These are phyloP conservation scores for Sporothrix brasiliensis DNA, from an alignment of 2,329 filamentous ascomycete genomes.

Conservation along the genomic window DNA sequence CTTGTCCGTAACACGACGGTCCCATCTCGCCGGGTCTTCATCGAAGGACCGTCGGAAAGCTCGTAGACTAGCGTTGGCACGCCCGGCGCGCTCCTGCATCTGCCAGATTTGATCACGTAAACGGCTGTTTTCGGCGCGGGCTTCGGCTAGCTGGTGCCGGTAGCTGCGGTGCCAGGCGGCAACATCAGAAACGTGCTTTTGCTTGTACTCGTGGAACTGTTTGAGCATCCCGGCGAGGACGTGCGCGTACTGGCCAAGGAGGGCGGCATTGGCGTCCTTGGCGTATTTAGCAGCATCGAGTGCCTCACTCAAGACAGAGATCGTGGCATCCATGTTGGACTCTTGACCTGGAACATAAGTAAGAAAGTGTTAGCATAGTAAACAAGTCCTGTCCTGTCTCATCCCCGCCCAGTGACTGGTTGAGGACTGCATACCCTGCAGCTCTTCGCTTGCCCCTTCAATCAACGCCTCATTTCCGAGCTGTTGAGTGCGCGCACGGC, in stretches of 20 bases:
- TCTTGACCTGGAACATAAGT: slow-evolving; percentile 52
- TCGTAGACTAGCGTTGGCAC: slow-evolving; percentile 61
- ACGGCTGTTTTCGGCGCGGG: slow-evolving; percentile 64
- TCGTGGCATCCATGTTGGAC: slow-evolving; percentile 55
- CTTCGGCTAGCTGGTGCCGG: slow-evolving; percentile 65
- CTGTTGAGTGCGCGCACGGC: slow-evolving; percentile 55
- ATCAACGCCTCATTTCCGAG: slow-evolving; percentile 63
- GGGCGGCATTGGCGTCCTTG: slow-evolving; percentile 62
- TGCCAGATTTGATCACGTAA: slow-evolving; percentile 68
- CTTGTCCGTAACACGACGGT: slow-evolving; percentile 56
- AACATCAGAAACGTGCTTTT: slow-evolving; percentile 63
- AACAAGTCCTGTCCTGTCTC: not conserved
- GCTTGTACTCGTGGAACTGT: slow-evolving; percentile 68
- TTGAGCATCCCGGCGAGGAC: slow-evolving; percentile 61
- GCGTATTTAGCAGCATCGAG: slow-evolving; percentile 64
- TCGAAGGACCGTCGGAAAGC: slow-evolving; percentile 60
- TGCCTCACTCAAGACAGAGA: slow-evolving; percentile 63
- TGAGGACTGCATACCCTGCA: slow-evolving; percentile 53
- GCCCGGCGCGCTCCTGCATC: slow-evolving; percentile 63
- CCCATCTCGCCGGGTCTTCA: slow-evolving; percentile 58
- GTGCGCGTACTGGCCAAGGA: slow-evolving; percentile 61
- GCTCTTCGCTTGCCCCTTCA: slow-evolving; percentile 57
- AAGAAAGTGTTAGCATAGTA: slow-evolving; percentile 26
- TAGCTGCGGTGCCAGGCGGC: slow-evolving; percentile 68
- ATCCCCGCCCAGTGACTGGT: not conserved